Base-by-base conservation (phyloP, 768 basidiomycete genomes). In the Rubroboletus pulcherrimus region DNA sequence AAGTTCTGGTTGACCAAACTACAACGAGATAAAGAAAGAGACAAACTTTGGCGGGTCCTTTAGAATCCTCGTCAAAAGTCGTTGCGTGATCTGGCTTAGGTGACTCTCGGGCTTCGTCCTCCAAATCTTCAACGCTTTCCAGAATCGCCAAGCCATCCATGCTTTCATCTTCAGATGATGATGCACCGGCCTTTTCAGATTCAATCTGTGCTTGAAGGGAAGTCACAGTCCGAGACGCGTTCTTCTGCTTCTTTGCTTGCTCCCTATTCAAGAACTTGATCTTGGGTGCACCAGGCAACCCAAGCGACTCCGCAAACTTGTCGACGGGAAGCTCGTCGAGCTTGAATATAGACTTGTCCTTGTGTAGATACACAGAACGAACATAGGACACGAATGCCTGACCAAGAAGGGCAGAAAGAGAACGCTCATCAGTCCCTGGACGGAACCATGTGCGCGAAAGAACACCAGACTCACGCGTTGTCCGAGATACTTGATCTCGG, bases 341-440 rank as follows among this genome's bases (percentile, higher is more conserved):
- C 65, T 92, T 91, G 79, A 98, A 99, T 58, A 96, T 84, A 0
- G 85, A 76, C 67, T 98, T 99, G 76, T 98, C 87, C 68, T 92
- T 96, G 60, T 98, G 96, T 19, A 98, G 77, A 68, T 97, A 79
- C 24, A 99, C 76, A 5, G 96, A 97, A 15, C 93, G 90, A 60
- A 98, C 76, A 70, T 99, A 99, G 14, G 95, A 96, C 9, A 98
- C 88, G 66, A 98, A 96, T 1, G 95, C 91, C 93, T 98, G 7
- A 7, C 39, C 38, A 14, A 38, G 10, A 26, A 19, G 4, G 4
- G 7, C 30, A 15, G 10, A 66, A 6, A 42, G 7, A 40, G 24
- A 17, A n/a, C 9, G 24, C 1, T 39, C 37, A 38, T 66, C 33
- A 64, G 50, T 19, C 24, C 1, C 34, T 0, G 2, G 2, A 31